Evolutionary conservation across 2,329 filamentous ascomycete species (phyloP).

Genomic region (Biscogniauxia marginata): DNA sequence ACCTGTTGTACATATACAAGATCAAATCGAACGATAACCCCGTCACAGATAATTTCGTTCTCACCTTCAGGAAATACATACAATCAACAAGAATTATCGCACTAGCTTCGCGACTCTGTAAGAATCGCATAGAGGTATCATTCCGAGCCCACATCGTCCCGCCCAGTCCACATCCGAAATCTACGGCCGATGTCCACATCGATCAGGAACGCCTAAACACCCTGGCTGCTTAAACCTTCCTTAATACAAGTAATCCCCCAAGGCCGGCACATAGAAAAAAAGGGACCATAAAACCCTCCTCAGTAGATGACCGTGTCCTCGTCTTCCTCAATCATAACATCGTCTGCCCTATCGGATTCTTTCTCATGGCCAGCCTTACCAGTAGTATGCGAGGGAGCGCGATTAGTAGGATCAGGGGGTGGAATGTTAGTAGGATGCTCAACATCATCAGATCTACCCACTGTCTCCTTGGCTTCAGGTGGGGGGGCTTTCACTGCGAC

Average conservation of each 20-base stretch:
- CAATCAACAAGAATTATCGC: not conserved
- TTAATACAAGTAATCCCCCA: slow-evolving; percentile 3
- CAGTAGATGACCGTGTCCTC: slow-evolving; percentile 93
- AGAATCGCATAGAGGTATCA: not conserved
- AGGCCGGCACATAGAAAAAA: slow-evolving; percentile 1
- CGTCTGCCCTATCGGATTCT: slow-evolving; percentile 65
- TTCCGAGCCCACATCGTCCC: not conserved
- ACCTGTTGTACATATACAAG: too few relatives aligned
- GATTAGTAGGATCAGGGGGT: slow-evolving; percentile 39
- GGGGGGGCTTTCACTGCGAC: slow-evolving; percentile 28
- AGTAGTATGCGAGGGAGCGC: slow-evolving; percentile 26
- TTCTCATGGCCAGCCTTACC: slow-evolving; percentile 36
- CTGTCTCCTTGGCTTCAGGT: slow-evolving; percentile 37
- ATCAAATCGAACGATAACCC: not conserved
- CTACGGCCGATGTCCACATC: not conserved
- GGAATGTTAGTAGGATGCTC: slow-evolving; percentile 38
- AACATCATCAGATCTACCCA: slow-evolving; percentile 42
- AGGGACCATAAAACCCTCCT: slow-evolving; percentile 2
- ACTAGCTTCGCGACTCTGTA: not conserved
- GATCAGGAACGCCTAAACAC: slow-evolving; percentile 3
- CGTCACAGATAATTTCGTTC: not conserved
- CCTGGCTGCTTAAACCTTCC: slow-evolving; percentile 1
- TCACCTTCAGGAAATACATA: not conserved
- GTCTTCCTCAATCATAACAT: slow-evolving; percentile 78
- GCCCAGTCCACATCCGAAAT: not conserved